A percentile compares a stretch with the other conserved stretches of the same genome.
These are phyloP conservation scores for Ceratobasidium sp. DNA, from an alignment of 1,284 basidiomycete species.

Conservation along the genomic window DNA sequence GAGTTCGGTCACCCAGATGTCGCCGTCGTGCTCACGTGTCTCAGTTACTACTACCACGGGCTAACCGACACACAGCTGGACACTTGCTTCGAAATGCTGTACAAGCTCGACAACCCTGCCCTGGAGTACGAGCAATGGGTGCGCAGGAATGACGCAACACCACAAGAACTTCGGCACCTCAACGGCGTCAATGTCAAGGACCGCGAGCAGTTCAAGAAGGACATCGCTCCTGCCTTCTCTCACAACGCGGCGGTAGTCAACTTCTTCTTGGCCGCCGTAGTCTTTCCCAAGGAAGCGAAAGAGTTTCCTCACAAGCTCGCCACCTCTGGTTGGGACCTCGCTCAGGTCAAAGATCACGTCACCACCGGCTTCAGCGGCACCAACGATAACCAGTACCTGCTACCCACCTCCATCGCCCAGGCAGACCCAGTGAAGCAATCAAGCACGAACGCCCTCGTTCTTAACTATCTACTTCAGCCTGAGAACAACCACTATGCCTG, in stretches of 20 bases:
- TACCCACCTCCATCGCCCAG: constrained; percentile 62
- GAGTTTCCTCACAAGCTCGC: constrained; percentile 62
- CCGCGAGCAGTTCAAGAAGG: constrained; percentile 52
- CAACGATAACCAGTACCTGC: constrained; percentile 63
- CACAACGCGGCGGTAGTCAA: constrained; percentile 58
- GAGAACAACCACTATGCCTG: constrained; percentile 59
- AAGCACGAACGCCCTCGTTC: constrained; percentile 63
- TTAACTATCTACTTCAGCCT: constrained; percentile 58
- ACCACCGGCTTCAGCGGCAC: constrained; percentile 66
- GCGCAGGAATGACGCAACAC: neutral
- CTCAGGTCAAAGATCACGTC: constrained; percentile 53
- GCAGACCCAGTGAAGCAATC: constrained; percentile 57
- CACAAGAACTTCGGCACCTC: constrained; percentile 44
- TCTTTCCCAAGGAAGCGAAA: constrained; percentile 58
- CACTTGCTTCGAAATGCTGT: constrained; percentile 23
- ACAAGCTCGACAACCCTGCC: constrained; percentile 30
- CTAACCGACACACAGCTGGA: constrained; percentile 17
- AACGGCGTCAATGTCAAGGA: constrained; percentile 60
- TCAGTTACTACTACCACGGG: constrained; percentile 35
- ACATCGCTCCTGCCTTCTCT: constrained; percentile 56
- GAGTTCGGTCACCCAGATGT: constrained; percentile 61
- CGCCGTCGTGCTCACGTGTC: constrained; percentile 26
- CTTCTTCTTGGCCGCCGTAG: constrained; percentile 62
- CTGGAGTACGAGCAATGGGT: constrained; percentile 37
- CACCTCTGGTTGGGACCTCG: constrained; percentile 66